Evolutionary conservation across 202 grass and related monocot species (phyloP).

Genomic region (Setaria viridis): DNA sequence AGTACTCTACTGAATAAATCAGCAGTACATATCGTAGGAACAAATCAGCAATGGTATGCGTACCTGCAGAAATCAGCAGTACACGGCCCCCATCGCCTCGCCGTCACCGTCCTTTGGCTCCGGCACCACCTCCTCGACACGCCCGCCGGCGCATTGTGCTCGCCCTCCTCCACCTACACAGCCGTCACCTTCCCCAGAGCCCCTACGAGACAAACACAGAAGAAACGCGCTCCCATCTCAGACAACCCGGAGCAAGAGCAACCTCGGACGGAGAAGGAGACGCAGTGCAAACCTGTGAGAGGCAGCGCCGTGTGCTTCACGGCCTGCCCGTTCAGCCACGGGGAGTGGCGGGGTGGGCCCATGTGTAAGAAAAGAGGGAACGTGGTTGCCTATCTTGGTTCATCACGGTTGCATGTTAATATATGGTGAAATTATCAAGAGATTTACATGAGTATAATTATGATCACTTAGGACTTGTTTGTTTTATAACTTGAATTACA

Average conservation of each 20-base stretch:
- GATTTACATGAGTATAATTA: too few relatives aligned
- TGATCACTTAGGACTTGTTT: too few relatives aligned
- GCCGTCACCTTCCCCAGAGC: neutral
- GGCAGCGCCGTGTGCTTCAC: conserved; percentile 38
- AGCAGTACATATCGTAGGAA: neutral
- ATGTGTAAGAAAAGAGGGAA: too few relatives aligned
- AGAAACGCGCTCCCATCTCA: conserved; percentile 9
- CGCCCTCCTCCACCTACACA: neutral
- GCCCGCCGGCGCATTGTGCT: neutral
- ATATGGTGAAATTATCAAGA: too few relatives aligned
- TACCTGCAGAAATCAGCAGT: conserved; percentile 82
- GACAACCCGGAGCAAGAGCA: neutral
- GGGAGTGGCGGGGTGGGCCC: conserved; percentile 24
- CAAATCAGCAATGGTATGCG: neutral
- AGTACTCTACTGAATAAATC: neutral
- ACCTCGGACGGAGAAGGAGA: neutral
- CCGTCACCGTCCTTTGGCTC: conserved; percentile 43
- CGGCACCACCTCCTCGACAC: conserved; percentile 32
- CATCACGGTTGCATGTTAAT: too few relatives aligned
- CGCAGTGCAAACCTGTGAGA: conserved; percentile 3
- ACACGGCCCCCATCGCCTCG: conserved; percentile 61
- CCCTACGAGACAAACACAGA: conserved; percentile 26
- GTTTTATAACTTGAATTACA: too few relatives aligned
- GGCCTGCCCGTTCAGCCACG: conserved; percentile 34
- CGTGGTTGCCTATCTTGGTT: too few relatives aligned